These are phyloP conservation scores for Arabis hirsuta DNA, from an alignment of 345 rosid genomes.

Conservation along the genomic window DNA sequence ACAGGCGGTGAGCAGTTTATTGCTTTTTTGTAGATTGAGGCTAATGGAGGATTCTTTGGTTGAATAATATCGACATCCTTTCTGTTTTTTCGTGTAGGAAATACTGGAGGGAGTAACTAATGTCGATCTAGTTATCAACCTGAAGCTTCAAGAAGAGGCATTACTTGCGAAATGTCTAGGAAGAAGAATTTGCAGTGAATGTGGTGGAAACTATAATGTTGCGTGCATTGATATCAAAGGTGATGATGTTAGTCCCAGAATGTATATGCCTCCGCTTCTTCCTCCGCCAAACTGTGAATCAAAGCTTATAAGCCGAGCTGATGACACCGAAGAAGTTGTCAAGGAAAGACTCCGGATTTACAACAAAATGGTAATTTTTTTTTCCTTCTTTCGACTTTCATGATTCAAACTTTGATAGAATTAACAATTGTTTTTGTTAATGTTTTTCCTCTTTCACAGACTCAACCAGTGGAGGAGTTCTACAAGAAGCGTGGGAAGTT, in stretches of 20 bases:
- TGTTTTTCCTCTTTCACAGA: slow-evolving; percentile 43
- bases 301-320: slow-evolving; percentile 86
- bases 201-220: slow-evolving; percentile 87
- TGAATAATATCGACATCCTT: not conserved
- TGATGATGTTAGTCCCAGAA: slow-evolving; percentile 71
- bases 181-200: slow-evolving; percentile 88
- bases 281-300: slow-evolving; percentile 85
- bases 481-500: slow-evolving; percentile 76
- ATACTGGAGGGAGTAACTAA: slow-evolving; percentile 87
- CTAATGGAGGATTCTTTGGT: not conserved
- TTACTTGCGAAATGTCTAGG: slow-evolving; percentile 94
- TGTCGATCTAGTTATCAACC: slow-evolving; percentile 78
- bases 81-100: slow-evolving; percentile 55
- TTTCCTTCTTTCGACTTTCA: not conserved
- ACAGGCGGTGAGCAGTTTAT: slow-evolving; percentile 77
- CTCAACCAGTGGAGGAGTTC: slow-evolving; percentile 90
- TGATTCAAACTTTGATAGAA: not conserved
- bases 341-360: slow-evolving; percentile 84
- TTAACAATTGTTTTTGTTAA: not conserved
- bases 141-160: slow-evolving; percentile 88
- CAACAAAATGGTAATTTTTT: slow-evolving; percentile 58
- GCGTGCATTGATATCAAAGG: slow-evolving; percentile 89
- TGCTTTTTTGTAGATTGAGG: slow-evolving; percentile 3
- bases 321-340: slow-evolving; percentile 91
- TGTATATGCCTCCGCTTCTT: slow-evolving; percentile 95